Evolutionary conservation across 2,329 filamentous ascomycete genomes (phyloP).

Genomic region (Cadophora sp.): DNA sequence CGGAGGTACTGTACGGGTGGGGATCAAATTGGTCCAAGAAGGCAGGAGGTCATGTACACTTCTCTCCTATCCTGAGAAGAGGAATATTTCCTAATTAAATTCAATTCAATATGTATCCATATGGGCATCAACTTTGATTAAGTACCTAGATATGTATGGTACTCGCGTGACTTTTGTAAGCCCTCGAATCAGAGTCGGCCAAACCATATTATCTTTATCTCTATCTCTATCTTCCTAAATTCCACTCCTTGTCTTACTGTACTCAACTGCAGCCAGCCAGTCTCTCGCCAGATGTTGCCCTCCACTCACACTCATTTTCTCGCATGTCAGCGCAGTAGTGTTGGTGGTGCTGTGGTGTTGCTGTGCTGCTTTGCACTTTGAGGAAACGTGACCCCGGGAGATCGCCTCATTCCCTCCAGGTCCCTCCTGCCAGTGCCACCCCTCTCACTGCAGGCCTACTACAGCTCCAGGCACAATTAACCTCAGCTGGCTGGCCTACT

Average conservation of each 20-base stretch:
- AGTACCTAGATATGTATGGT: too few relatives aligned
- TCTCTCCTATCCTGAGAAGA: too few relatives aligned
- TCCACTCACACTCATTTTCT: neutral
- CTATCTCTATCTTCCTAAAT: neutral
- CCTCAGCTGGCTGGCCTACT: neutral
- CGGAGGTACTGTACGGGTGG: too few relatives aligned
- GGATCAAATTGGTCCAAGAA: neutral
- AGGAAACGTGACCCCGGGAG: conserved; percentile 11
- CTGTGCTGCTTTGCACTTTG: conserved; percentile 1
- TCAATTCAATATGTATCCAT: too few relatives aligned
- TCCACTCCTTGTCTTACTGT: neutral
- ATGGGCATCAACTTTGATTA: too few relatives aligned
- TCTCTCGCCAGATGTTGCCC: neutral
- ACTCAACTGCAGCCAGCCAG: neutral
- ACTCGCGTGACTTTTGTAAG: neutral
- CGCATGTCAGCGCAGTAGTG: neutral
- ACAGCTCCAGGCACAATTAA: neutral
- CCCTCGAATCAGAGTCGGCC: neutral
- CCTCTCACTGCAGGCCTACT: neutral
- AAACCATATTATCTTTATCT: too few relatives aligned
- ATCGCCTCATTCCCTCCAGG: conserved; percentile 1
- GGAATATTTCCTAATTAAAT: too few relatives aligned
- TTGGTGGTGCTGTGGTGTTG: neutral
- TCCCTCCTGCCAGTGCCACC: too few relatives aligned
- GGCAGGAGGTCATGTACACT: neutral